Base-by-base conservation (phyloP, 2,329 filamentous ascomycete species). In the Fusarium siculi region DNA sequence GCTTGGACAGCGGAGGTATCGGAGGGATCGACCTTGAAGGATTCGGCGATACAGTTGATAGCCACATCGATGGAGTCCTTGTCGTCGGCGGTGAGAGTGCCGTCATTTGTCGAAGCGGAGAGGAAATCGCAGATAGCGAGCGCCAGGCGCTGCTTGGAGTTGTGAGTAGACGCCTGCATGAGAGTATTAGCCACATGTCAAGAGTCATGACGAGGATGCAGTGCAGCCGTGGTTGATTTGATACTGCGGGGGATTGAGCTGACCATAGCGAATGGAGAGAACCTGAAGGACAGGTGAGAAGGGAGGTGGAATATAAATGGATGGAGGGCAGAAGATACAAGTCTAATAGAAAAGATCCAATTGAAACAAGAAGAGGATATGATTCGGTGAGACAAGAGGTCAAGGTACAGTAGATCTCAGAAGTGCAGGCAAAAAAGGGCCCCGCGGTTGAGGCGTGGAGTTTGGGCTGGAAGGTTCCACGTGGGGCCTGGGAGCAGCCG, bases 71-170 rank as follows among this genome's bases (percentile, higher is more conserved):
- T 93, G 73, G 93, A 96, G 80, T 99, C 96, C 76, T 92, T 90
- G 83, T 99, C 96, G 78, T 98, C 96, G 78, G 92, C 86, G 60
- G 92, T 89, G 66, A 99, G 89, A 49, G 95, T 97, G 79, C 96
- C 96, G 82, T 99, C 96, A 72, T 91, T 92, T 77, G 94, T 86
- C 50, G 95, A 97, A 67, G 90, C 91, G 78, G 89, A 89, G 70
- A 99, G 92, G 87, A 97, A 99, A 85, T 98, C 94, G 87, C 97
- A 94, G 83, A 99, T 96, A 78, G 96, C 94, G 81, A 99, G 93
- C 83, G 96, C 96, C 74, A 99, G 93, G 85, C 95, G 94, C 90
- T 99, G 90, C 82, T 90, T 89, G 66, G 88, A 85, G 59, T 86
- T 85, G 47, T 86, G 78, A 63, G 77, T 83, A 68, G 85, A 71